Base-by-base conservation (phyloP, 495 filamentous ascomycete genomes). In the Pyrenopolyporus hunteri region DNA sequence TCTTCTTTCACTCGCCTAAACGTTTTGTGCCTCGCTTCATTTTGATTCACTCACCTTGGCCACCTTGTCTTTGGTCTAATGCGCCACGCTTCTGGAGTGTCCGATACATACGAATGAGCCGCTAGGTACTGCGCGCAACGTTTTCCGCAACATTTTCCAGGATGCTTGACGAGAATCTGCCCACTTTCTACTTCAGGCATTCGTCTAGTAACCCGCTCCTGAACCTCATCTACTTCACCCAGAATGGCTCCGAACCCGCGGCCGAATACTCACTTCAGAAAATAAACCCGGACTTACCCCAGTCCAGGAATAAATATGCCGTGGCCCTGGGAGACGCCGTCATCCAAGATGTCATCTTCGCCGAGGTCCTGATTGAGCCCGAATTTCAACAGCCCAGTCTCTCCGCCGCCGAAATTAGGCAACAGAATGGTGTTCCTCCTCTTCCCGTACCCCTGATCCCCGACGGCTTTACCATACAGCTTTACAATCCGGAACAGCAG, bases 131-230 rank as follows among this genome's bases (percentile, higher is more conserved):
- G 17, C 7, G 31, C 44, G 17, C 26, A 49, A 51, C 44, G n/a
- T n/a, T n/a, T n/a, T n/a, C n/a, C n/a, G n/a, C n/a, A n/a, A n/a
- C n/a, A n/a, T 22, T 36, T 32, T 43, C 48, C 49, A 81, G 66
- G 3, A 97, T 97, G 92, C 83, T 98, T 49, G 94, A 98, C 85
- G 91, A 95, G 73, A 96, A 92, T 72, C 83, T 98, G 3, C 94
- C 94, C 59, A 92, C 70, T 26, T 79, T 79, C 61, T 77, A 58
- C 46, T 72, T 75, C 57, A 74, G 73, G 53, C 60, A 70, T 11
- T 68, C 71, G 8, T 66, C 74, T 53, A 71, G 78, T 64, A 77
- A 77, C 70, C 66, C 71, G 33, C 71, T 77, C 32, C 62, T 72
- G 72, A 88, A 59, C 76, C 86, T 78, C 37, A 77, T 96, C 48